phyloP scores from a whole-genome alignment of 2,329 filamentous ascomycete species.

The Penicillium sp. region DNA sequence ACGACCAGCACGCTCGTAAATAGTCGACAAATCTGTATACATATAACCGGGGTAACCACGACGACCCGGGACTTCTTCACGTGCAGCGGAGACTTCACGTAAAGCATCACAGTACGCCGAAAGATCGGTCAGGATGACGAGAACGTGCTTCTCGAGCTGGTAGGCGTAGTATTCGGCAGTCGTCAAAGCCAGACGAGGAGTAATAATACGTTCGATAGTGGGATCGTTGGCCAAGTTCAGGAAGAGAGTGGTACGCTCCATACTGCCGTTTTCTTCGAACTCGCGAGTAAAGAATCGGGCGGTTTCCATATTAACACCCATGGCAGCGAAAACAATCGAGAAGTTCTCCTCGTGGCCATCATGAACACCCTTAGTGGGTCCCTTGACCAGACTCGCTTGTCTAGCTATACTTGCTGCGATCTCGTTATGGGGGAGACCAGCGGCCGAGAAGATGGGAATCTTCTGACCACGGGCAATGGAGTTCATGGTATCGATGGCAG shows the following conservation, averaged over 20 bases:
- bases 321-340: constrained; percentile 98
- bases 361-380: constrained; percentile 87
- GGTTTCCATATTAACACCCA: constrained; percentile 99
- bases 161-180: constrained; percentile 99
- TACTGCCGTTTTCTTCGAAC: constrained; percentile 97
- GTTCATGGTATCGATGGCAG: constrained; percentile 97
- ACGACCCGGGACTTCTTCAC: constrained; percentile 98
- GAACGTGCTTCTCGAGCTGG: constrained; percentile 98
- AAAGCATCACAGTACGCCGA: constrained; percentile 98
- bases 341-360: constrained; percentile 99
- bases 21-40: constrained; percentile 99
- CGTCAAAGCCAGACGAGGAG: constrained; percentile 92
- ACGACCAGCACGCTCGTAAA: constrained; percentile 98
- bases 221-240: constrained; percentile 98
- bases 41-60: constrained; percentile 99
- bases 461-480: constrained; percentile 98
- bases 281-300: constrained; percentile 97
- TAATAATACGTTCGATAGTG: constrained; percentile 99
- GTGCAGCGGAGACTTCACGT: constrained; percentile 94
- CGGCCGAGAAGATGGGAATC: constrained; percentile 98
- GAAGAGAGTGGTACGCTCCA: constrained; percentile 97
- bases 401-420: constrained; percentile 98
- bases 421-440: constrained; percentile 98
- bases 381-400: constrained; percentile 85
- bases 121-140: constrained; percentile 97